Conservation (phyloP, 2,329 filamentous ascomycete genomes). For the Colletotrichum sp. region DNA sequence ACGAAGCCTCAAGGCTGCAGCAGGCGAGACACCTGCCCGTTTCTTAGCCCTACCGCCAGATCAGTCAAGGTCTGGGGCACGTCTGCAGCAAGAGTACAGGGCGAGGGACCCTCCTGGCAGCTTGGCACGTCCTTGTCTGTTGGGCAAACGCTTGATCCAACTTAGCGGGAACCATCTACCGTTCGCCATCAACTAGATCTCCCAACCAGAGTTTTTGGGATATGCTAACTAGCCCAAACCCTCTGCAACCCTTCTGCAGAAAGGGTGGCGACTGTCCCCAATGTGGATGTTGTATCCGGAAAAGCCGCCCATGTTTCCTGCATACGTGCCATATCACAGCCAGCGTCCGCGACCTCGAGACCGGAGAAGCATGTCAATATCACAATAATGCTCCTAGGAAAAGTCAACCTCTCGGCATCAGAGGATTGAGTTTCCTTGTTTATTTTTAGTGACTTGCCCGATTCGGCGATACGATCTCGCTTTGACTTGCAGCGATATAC, state of each 20-base stretch:
- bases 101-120: neutral
- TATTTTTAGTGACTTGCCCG: neutral
- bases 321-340: neutral
- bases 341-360: neutral
- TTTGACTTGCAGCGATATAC: neutral
- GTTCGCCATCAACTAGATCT: neutral
- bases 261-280: neutral
- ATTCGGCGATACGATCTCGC: neutral
- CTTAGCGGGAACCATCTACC: neutral
- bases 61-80: neutral
- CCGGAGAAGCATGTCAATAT: neutral
- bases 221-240: neutral
- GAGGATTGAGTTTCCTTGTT: neutral
- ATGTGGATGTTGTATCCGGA: neutral
- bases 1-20: constrained; percentile 14
- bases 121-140: neutral
- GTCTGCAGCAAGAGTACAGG: neutral
- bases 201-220: neutral
- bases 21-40: constrained; percentile 1
- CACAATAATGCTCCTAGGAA: neutral
- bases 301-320: neutral
- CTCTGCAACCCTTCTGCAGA: neutral
- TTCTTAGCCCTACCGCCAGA: constrained; percentile 9
- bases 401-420: neutral
- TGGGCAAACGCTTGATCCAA: neutral